These are phyloP conservation scores for Pyrus communis DNA, from an alignment of 306 rosid species.

Conservation along the genomic window DNA sequence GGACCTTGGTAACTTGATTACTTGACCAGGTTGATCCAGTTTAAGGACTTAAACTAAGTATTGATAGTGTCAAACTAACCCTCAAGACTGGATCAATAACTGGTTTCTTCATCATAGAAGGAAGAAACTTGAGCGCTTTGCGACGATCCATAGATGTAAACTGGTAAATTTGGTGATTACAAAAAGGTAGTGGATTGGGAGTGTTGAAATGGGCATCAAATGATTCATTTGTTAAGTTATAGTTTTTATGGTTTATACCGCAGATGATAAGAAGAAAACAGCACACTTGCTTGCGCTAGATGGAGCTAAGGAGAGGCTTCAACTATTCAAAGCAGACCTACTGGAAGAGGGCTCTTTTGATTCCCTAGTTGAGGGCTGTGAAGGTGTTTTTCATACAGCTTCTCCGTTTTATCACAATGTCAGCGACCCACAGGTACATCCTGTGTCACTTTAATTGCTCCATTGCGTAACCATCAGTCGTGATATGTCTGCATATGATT, in stretches of 20 bases:
- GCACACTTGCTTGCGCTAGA: conserved; percentile 20
- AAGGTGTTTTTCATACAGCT: conserved; percentile 33
- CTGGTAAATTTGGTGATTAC: neutral
- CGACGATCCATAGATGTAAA: neutral
- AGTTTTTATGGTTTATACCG: neutral
- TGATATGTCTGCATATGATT: neutral
- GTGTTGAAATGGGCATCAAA: neutral
- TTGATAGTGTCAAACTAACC: neutral
- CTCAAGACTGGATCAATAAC: neutral
- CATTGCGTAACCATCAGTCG: neutral
- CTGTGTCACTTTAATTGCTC: neutral
- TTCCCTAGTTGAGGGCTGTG: conserved; percentile 18
- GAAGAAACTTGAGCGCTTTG: too few relatives aligned
- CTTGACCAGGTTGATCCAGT: neutral
- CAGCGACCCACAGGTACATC: conserved; percentile 22
- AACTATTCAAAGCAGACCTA: conserved; percentile 24
- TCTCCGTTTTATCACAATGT: conserved; percentile 12
- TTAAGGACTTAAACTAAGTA: neutral
- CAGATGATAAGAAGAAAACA: conserved; percentile 26
- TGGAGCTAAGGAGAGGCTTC: conserved; percentile 30
- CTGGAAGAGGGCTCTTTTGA: conserved; percentile 26
- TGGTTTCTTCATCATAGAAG: too few relatives aligned
- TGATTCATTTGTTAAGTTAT: neutral
- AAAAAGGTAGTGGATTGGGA: neutral
- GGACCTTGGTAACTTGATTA: too few relatives aligned